Conservation (phyloP, 2,329 filamentous ascomycete genomes). For the Zasmidium angulare region DNA sequence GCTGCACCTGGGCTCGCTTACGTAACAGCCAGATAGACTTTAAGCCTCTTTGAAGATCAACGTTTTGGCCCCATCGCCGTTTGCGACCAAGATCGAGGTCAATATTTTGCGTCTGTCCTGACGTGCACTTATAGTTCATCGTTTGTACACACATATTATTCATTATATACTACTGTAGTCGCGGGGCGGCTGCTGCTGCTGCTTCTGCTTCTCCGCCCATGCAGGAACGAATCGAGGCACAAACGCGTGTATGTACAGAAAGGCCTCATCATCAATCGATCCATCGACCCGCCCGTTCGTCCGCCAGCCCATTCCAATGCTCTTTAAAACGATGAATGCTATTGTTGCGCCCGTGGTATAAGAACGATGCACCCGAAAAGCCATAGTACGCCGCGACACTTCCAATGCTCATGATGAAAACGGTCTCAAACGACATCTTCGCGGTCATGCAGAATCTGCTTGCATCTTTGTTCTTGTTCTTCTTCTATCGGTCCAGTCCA, state of each 20-base stretch:
- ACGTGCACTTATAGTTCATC: too few species aligned
- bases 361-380: constrained; percentile 5
- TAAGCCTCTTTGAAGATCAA: too few species aligned
- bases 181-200: not conserved
- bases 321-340: constrained; percentile 3
- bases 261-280: not conserved
- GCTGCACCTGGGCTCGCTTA: too few species aligned
- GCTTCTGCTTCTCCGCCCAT: too few species aligned
- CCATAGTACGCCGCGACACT: not conserved
- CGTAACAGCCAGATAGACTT: not conserved
- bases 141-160: constrained; percentile 8
- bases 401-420: constrained; percentile 4
- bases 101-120: too few species aligned
- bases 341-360: constrained; percentile 3
- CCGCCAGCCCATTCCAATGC: not conserved
- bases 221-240: not conserved
- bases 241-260: not conserved
- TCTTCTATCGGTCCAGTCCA: not conserved
- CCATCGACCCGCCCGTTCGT: too few species aligned
- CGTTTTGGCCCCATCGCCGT: not conserved
- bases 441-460: not conserved
- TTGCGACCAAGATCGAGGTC: not conserved
- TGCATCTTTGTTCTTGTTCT: constrained; percentile 3
- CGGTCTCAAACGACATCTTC: not conserved
- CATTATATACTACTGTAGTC: constrained; percentile 17